phyloP scores from a whole-genome alignment of 805 yeast species.

The Candida takata region DNA sequence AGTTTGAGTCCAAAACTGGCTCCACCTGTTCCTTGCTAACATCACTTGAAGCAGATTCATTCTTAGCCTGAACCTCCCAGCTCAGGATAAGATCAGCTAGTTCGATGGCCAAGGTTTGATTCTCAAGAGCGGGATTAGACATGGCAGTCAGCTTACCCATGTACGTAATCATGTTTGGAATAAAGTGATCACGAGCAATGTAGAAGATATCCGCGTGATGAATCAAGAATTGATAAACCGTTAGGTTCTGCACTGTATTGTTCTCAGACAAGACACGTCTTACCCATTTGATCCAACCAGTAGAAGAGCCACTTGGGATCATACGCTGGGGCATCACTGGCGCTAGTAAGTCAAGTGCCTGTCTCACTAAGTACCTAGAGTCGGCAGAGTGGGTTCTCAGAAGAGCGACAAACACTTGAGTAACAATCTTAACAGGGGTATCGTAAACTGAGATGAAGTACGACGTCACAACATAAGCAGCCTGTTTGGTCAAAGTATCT shows the following conservation, averaged over 20 bases:
- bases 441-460: slow-evolving; percentile 83
- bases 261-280: slow-evolving; percentile 88
- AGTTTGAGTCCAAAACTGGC: slow-evolving; percentile 27
- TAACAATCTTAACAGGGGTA: slow-evolving; percentile 80
- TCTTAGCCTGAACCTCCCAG: slow-evolving; percentile 65
- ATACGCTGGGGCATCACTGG: slow-evolving; percentile 75
- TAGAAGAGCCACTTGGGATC: slow-evolving; percentile 39
- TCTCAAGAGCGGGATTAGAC: slow-evolving; percentile 72
- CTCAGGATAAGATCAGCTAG: slow-evolving; percentile 75
- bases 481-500: slow-evolving; percentile 82
- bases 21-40: slow-evolving; percentile 17
- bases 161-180: slow-evolving; percentile 82
- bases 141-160: slow-evolving; percentile 83
- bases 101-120: slow-evolving; percentile 81
- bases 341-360: slow-evolving; percentile 81
- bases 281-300: slow-evolving; percentile 89
- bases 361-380: slow-evolving; percentile 73
- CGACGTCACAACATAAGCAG: slow-evolving; percentile 85
- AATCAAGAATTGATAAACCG: slow-evolving; percentile 83
- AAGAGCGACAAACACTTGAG: slow-evolving; percentile 87
- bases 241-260: slow-evolving; percentile 76
- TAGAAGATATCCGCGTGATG: slow-evolving; percentile 80
- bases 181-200: slow-evolving; percentile 80
- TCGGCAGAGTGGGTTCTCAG: slow-evolving; percentile 81
- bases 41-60: slow-evolving; percentile 10